These are phyloP conservation scores for Alternaria gansuensis DNA, from an alignment of 2,329 filamentous ascomycete species.

Conservation along the genomic window DNA sequence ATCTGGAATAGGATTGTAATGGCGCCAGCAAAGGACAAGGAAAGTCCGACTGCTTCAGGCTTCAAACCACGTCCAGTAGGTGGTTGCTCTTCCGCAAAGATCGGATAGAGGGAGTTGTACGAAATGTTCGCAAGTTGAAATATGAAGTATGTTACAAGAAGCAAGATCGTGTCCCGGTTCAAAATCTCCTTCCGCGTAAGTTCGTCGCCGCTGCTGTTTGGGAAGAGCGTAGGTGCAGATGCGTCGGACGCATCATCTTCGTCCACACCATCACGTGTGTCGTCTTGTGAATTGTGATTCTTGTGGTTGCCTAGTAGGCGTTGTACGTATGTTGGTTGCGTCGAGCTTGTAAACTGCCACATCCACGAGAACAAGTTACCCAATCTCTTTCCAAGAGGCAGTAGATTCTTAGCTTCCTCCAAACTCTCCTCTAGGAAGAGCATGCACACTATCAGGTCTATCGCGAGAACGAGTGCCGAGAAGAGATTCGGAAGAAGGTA, in stretches of 20 bases:
- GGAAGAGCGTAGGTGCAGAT: slow-evolving; percentile 53
- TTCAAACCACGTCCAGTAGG: slow-evolving; percentile 80
- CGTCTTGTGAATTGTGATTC: slow-evolving; percentile 41
- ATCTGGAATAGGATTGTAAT: slow-evolving; percentile 92
- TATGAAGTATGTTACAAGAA: slow-evolving; percentile 86
- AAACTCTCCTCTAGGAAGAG: slow-evolving; percentile 88
- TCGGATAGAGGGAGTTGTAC: slow-evolving; percentile 93
- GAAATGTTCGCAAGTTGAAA: slow-evolving; percentile 95
- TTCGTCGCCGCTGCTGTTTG: slow-evolving; percentile 51
- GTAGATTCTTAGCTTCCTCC: slow-evolving; percentile 70
- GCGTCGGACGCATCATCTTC: slow-evolving; percentile 56
- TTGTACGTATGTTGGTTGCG: slow-evolving; percentile 67
- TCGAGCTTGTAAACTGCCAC: slow-evolving; percentile 72
- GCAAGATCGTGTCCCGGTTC: slow-evolving; percentile 80
- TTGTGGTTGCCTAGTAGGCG: slow-evolving; percentile 44
- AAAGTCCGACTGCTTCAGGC: slow-evolving; percentile 83
- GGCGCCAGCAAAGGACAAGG: slow-evolving; percentile 81
- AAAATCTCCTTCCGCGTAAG: slow-evolving; percentile 69
- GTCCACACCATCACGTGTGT: slow-evolving; percentile 53
- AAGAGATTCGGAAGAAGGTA: slow-evolving; percentile 87
- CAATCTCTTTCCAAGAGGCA: slow-evolving; percentile 67
- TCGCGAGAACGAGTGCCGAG: slow-evolving; percentile 73
- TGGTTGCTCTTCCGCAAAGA: slow-evolving; percentile 79
- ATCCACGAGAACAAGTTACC: slow-evolving; percentile 71
- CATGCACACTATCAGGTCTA: slow-evolving; percentile 77